Conservation (phyloP, 768 basidiomycete species). For the Boletus fagicola region DNA sequence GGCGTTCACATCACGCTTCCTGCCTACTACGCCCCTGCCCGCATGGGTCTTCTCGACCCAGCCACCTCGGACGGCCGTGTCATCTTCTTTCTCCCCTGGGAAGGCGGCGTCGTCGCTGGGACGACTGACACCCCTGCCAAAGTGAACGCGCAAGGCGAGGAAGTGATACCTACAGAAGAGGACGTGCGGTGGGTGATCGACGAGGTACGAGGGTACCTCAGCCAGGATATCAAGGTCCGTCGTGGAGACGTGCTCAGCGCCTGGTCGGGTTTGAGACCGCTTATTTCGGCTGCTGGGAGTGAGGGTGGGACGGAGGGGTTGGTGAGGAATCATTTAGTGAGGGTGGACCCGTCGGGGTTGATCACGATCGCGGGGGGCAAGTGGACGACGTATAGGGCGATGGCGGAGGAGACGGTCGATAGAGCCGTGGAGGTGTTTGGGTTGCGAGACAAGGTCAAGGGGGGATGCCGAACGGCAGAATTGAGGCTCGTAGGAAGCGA, state of each 20-base stretch:
- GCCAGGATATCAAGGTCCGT: conserved; percentile 89
- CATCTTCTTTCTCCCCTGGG: conserved; percentile 99
- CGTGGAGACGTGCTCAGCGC: conserved; percentile 94
- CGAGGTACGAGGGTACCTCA: conserved; percentile 86
- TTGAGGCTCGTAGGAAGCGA: conserved; percentile 88
- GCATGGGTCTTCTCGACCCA: conserved; percentile 94
- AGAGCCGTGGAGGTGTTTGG: conserved; percentile 77
- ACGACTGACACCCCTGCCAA: conserved; percentile 85
- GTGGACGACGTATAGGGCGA: conserved; percentile 96
- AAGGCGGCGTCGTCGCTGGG: conserved; percentile 95
- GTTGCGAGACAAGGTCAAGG: conserved; percentile 52
- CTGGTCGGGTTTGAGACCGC: conserved; percentile 89
- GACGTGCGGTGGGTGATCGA: conserved; percentile 97
- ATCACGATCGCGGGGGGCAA: conserved; percentile 96
- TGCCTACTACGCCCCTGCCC: conserved; percentile 92
- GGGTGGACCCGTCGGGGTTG: conserved; percentile 75
- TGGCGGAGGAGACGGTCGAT: conserved; percentile 96
- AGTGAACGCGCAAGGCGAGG: conserved; percentile 51
- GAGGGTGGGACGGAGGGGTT: conserved; percentile 79
- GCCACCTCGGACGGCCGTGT: conserved; percentile 95
- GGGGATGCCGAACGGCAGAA: conserved; percentile 73
- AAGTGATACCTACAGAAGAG: conserved; percentile 85
- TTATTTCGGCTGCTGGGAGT: conserved; percentile 82
- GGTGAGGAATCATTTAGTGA: conserved; percentile 91
- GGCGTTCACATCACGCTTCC: conserved; percentile 97